Percentiles rank a stretch among this genome's conserved stretches.
Conservation (phyloP, 257 asterid species). For the Rhazya stricta region DNA sequence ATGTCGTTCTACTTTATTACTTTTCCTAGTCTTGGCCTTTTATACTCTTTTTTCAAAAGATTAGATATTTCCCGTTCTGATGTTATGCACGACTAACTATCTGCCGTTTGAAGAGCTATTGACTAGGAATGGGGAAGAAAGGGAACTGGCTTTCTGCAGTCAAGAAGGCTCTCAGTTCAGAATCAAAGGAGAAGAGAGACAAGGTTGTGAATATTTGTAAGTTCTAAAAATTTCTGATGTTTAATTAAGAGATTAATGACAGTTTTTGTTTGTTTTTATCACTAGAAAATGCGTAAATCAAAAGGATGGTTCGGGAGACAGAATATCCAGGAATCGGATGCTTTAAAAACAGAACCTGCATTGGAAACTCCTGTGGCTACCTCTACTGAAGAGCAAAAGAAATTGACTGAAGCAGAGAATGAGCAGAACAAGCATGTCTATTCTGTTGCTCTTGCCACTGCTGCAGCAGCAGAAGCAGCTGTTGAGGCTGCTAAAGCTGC, state of each 20-base stretch:
- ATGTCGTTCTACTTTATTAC: background rate
- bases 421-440: slow-evolving; percentile 64
- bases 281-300: slow-evolving; percentile 41
- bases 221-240: background rate
- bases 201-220: slow-evolving; percentile 32
- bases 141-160: slow-evolving; percentile 53
- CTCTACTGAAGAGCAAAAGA: slow-evolving; percentile 34
- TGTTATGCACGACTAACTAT: background rate
- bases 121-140: slow-evolving; percentile 61
- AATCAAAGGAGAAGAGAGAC: slow-evolving; percentile 37
- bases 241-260: background rate
- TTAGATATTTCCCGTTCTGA: background rate
- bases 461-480: slow-evolving; percentile 87
- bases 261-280: background rate
- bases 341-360: slow-evolving; percentile 29
- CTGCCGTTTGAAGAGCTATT: slow-evolving; percentile 10
- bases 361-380: slow-evolving; percentile 21
- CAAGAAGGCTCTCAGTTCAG: slow-evolving; percentile 49
- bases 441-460: slow-evolving; percentile 69
- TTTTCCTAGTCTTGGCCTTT: background rate
- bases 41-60: background rate
- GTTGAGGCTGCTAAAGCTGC: slow-evolving; percentile 85
- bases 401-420: slow-evolving; percentile 53
- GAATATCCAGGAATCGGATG: slow-evolving; percentile 31
- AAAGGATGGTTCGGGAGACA: slow-evolving; percentile 51